Base-by-base conservation (phyloP, 2,329 filamentous ascomycete genomes). In the Periconia sp. region DNA sequence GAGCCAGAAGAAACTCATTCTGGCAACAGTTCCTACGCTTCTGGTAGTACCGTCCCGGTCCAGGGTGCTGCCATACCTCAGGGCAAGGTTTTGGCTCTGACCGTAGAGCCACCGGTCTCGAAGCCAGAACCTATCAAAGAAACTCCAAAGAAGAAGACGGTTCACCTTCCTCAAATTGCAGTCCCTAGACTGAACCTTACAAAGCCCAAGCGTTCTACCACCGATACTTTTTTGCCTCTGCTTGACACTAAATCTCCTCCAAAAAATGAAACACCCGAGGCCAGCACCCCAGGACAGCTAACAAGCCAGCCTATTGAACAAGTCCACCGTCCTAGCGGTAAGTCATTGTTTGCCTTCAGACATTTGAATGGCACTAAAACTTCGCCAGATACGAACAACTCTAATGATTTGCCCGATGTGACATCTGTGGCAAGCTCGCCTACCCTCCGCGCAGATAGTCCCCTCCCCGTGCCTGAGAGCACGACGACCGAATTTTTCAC, bases 121-220 rank as follows among this genome's bases (percentile, higher is more conserved):
- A 48, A 45, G 23, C 11, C 40, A 11, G 35, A 42, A 15, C 37
- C 49, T 40, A 27, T 35, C 15, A 43, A 52, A 33, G 47, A 53
- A 33, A 2, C 55, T 5, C 18, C 37, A 19, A 58, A 57, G 18
- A 52, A 53, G 37, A 57, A 50, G 30, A 47, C 54, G 37, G 35
- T 27, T 37, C 49, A 52, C n/a, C 20, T 31, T 9, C 47, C 47
- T 31, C 50, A 53, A 42, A 56, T 64, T 44, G 59, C 61, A 44
- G 50, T 62, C n/a, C 61, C 61, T 27, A 54, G 49, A 23, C 17
- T 62, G 15, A 52, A 47, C n/a, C 48, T 56, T 20, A 13, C 50
- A 9, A 53, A 47, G 14, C 48, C 30, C 13, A 42, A 42, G 10
- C 7, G 8, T 15, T 8, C 17, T 44, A 8, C 42, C 2, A 2